Evolutionary conservation across 78 protist genomes (phyloP).

Genomic region (Dictyostelium brefeldianum): DNA sequence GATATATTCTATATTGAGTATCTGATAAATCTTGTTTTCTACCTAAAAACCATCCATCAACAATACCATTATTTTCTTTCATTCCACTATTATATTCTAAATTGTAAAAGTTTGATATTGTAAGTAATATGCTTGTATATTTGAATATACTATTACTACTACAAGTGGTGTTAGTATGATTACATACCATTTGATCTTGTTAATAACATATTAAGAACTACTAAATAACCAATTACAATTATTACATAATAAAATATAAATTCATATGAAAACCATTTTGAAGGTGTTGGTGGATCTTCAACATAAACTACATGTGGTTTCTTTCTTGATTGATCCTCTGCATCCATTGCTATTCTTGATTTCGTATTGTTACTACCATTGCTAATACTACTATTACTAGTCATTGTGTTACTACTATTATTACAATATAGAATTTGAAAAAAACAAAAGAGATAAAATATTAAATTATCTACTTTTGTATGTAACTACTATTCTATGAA

Average conservation of each 20-base stretch:
- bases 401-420: background rate
- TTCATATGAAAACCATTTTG: constrained; percentile 66
- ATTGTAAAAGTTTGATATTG: too few relatives aligned
- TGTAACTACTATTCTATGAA: too few relatives aligned
- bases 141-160: background rate
- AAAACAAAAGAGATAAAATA: too few relatives aligned
- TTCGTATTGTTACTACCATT: background rate
- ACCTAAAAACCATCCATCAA: constrained; percentile 75
- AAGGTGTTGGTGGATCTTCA: constrained; percentile 70
- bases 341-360: background rate
- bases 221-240: constrained; percentile 51
- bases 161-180: background rate
- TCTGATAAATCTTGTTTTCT: constrained; percentile 82
- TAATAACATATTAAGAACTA: background rate
- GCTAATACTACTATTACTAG: background rate
- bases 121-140: too few relatives aligned
- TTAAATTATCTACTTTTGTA: too few relatives aligned
- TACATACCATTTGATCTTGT: constrained; percentile 55
- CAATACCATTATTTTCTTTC: constrained; percentile 60
- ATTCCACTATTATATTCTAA: constrained; percentile 71
- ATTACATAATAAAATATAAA: constrained; percentile 42
- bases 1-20: constrained; percentile 64
- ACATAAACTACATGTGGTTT: constrained; percentile 56
- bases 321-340: background rate
- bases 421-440: background rate